Percentiles rank a stretch among this genome's conserved stretches.
phyloP scores from a whole-genome alignment of 2,329 filamentous ascomycete species.

The Didymella lethalis region DNA sequence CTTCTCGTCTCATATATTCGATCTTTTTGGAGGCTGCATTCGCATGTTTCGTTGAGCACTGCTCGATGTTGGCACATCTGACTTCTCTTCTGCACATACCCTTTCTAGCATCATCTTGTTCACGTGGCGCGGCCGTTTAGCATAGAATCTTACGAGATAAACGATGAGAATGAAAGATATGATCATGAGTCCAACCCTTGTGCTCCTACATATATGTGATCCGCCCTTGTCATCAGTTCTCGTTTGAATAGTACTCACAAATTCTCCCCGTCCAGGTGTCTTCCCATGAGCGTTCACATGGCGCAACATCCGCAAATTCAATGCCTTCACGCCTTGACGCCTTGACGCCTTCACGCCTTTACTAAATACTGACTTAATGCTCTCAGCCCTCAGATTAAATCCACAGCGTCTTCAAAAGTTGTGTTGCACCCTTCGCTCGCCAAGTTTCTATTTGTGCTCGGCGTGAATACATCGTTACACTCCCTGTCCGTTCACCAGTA shows the following conservation, averaged over 20 bases:
- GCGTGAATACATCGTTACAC: not conserved
- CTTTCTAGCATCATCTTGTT: constrained; percentile 1
- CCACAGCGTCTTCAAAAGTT: not conserved
- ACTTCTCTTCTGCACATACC: constrained; percentile 20
- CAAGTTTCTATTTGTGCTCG: not conserved
- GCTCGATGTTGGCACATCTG: constrained; percentile 12
- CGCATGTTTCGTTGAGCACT: constrained; percentile 4
- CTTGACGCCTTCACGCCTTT: not conserved
- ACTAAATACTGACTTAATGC: not conserved
- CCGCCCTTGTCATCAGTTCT: not conserved
- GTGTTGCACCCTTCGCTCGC: not conserved
- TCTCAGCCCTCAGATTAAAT: not conserved
- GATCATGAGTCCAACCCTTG: not conserved
- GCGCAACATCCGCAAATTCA: not conserved
- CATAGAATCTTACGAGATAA: constrained; percentile 2
- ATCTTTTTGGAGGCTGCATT: constrained; percentile 9
- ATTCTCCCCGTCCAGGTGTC: constrained; percentile 5
- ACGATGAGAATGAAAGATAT: constrained; percentile 5
- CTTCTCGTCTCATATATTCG: constrained; percentile 1
- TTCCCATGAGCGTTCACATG: constrained; percentile 30
- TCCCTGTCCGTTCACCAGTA: too few relatives aligned
- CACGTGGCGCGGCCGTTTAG: not conserved
- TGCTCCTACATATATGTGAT: not conserved
- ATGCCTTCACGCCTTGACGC: not conserved
- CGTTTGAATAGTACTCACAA: not conserved